Evolutionary conservation across 2,329 filamentous ascomycete species (phyloP).

Genomic region (Aspergillus sojae): DNA sequence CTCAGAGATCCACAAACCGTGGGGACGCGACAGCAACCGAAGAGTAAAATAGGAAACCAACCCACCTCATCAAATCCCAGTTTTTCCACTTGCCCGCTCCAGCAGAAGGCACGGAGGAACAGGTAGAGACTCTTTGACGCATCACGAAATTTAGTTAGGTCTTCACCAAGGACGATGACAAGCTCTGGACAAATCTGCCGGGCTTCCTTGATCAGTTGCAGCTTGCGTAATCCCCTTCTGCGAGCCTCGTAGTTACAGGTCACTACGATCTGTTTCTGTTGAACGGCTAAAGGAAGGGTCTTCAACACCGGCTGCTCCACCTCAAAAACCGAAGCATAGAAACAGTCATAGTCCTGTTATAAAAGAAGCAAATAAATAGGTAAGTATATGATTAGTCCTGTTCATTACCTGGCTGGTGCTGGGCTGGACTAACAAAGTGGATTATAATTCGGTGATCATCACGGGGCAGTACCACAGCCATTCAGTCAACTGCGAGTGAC

Average conservation of each 20-base stretch:
- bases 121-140: constrained; percentile 78
- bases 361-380: neutral
- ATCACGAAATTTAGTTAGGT: constrained; percentile 81
- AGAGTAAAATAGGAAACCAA: neutral
- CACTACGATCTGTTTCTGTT: constrained; percentile 90
- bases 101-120: constrained; percentile 73
- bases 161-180: constrained; percentile 83
- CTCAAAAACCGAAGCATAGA: constrained; percentile 91
- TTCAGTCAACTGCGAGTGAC: constrained; percentile 10
- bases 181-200: constrained; percentile 79
- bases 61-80: constrained; percentile 88
- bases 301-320: constrained; percentile 75
- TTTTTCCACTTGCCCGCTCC: constrained; percentile 76
- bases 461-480: constrained; percentile 34
- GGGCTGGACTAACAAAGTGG: constrained; percentile 68
- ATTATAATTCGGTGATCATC: constrained; percentile 72
- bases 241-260: constrained; percentile 95
- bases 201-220: constrained; percentile 83
- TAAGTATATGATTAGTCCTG: constrained; percentile 10
- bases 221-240: constrained; percentile 66
- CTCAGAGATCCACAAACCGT: neutral
- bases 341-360: constrained; percentile 64
- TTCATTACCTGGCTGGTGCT: neutral
- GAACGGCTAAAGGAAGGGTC: constrained; percentile 74
- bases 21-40: neutral